Conservation (phyloP, 768 basidiomycete genomes). For the Punctularia strigosozonata region DNA sequence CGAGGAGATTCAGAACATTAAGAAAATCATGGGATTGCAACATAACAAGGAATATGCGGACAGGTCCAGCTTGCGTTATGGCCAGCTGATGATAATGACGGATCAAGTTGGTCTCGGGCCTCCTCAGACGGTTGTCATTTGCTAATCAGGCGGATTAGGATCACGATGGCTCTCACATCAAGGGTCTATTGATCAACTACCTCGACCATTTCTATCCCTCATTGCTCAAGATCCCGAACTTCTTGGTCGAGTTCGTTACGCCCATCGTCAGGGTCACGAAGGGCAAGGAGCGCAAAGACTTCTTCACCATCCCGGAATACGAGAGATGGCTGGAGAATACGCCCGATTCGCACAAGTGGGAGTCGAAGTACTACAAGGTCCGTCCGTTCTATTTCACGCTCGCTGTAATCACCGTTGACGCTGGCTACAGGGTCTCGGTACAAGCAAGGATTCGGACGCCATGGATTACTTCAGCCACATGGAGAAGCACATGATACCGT, state of each 20-base stretch:
- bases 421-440: slow-evolving; percentile 76
- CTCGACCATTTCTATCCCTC: slow-evolving; percentile 96
- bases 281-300: slow-evolving; percentile 68
- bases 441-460: slow-evolving; percentile 81
- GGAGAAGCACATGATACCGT: slow-evolving; percentile 90
- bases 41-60: slow-evolving; percentile 83
- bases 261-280: slow-evolving; percentile 91
- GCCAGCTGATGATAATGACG: slow-evolving; percentile 97
- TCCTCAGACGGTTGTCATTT: not conserved
- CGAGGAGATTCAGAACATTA: slow-evolving; percentile 92
- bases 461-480: slow-evolving; percentile 90
- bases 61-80: slow-evolving; percentile 68
- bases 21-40: slow-evolving; percentile 95
- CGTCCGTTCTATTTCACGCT: slow-evolving; percentile 10
- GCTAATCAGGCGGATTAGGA: no score
- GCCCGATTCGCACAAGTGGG: slow-evolving; percentile 71
- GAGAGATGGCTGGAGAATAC: slow-evolving; percentile 83
- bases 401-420: slow-evolving; percentile 5
- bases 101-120: slow-evolving; percentile 65
- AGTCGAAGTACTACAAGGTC: slow-evolving; percentile 95
- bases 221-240: slow-evolving; percentile 78
- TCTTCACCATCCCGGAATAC: slow-evolving; percentile 97
- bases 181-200: slow-evolving; percentile 97
- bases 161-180: slow-evolving; percentile 99
- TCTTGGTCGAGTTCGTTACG: slow-evolving; percentile 96